Evolutionary conservation across 306 rosid genomes (phyloP).

Genomic region (Ziziphus jujuba): DNA sequence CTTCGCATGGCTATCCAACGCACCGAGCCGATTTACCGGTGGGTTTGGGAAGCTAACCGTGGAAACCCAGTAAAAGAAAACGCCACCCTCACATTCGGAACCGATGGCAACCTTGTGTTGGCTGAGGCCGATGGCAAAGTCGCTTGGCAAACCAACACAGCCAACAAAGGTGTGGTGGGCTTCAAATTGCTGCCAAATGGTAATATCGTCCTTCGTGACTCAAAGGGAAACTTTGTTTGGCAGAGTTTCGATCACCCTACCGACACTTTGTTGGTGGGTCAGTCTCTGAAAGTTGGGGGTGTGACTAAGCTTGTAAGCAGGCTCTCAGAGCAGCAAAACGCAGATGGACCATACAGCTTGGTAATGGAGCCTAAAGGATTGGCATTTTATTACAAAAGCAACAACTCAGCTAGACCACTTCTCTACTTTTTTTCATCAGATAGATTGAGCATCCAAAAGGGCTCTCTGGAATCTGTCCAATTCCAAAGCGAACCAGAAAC

Average conservation of each 20-base stretch:
- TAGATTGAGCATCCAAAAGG: conserved; percentile 8
- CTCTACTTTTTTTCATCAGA: conserved; percentile 35
- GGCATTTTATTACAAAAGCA: conserved; percentile 45
- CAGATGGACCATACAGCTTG: conserved; percentile 48
- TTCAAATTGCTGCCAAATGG: conserved; percentile 54
- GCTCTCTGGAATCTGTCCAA: conserved; percentile 30
- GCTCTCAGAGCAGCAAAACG: conserved; percentile 38
- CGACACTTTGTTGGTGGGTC: conserved; percentile 58
- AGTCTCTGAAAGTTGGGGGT: conserved; percentile 35
- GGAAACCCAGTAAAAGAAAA: conserved; percentile 49
- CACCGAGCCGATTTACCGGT: conserved; percentile 40
- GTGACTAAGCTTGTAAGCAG: conserved; percentile 47
- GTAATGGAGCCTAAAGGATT: conserved; percentile 45
- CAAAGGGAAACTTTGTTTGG: conserved; percentile 51
- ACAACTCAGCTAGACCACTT: conserved; percentile 41
- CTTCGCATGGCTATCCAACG: conserved; percentile 47
- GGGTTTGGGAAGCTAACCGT: conserved; percentile 77
- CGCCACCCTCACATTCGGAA: conserved; percentile 46
- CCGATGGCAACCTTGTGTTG: conserved; percentile 54
- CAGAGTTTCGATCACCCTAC: conserved; percentile 63
- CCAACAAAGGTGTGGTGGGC: conserved; percentile 57
- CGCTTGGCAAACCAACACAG: conserved; percentile 63
- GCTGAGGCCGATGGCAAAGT: conserved; percentile 47
- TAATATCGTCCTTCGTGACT: conserved; percentile 51
- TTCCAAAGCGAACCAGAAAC: conserved; percentile 26